phyloP scores from a whole-genome alignment of 2,329 filamentous ascomycete genomes.

The Talaromyces sp. region DNA sequence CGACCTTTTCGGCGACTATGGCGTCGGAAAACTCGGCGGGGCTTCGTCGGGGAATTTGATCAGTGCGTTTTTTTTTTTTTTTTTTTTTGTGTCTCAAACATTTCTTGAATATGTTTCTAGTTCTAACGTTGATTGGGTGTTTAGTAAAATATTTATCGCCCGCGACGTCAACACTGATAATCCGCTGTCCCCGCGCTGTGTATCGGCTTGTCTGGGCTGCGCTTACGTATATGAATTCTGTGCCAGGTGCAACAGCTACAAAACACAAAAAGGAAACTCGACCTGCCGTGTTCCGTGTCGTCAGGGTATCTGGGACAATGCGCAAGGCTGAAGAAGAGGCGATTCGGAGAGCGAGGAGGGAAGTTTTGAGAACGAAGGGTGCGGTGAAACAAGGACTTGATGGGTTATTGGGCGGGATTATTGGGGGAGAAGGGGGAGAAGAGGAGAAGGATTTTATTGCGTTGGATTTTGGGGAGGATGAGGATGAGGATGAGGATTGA shows the following conservation, averaged over 20 bases:
- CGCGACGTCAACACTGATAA: slow-evolving; percentile 90
- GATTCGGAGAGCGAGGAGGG: slow-evolving; percentile 66
- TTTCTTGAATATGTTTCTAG: background rate
- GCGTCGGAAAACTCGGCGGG: slow-evolving; percentile 55
- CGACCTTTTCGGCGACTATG: slow-evolving; percentile 82
- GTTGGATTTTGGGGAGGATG: slow-evolving; percentile 10
- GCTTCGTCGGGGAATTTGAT: slow-evolving; percentile 64
- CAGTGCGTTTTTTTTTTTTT: slow-evolving; percentile 43
- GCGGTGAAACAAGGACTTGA: slow-evolving; percentile 39
- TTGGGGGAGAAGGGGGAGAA: slow-evolving; percentile 32
- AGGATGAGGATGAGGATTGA: slow-evolving; percentile 6
- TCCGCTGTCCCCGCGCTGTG: slow-evolving; percentile 74
- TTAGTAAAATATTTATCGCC: slow-evolving; percentile 87
- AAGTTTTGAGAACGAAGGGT: slow-evolving; percentile 62
- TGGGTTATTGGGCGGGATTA: slow-evolving; percentile 20
- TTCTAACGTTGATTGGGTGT: background rate
- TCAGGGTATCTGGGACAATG: slow-evolving; percentile 88
- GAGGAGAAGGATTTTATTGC: slow-evolving; percentile 33
- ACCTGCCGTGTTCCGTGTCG: slow-evolving; percentile 74
- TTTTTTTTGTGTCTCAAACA: slow-evolving; percentile 3
- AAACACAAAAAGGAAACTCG: background rate
- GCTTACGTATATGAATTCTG: slow-evolving; percentile 68
- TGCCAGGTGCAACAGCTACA: slow-evolving; percentile 46
- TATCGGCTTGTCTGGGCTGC: slow-evolving; percentile 88
- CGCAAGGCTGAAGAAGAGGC: slow-evolving; percentile 87